A percentile compares a stretch with the other conserved stretches of the same genome.
Conservation (phyloP, 2,329 filamentous ascomycete species). For the Colletotrichum caudatum region DNA sequence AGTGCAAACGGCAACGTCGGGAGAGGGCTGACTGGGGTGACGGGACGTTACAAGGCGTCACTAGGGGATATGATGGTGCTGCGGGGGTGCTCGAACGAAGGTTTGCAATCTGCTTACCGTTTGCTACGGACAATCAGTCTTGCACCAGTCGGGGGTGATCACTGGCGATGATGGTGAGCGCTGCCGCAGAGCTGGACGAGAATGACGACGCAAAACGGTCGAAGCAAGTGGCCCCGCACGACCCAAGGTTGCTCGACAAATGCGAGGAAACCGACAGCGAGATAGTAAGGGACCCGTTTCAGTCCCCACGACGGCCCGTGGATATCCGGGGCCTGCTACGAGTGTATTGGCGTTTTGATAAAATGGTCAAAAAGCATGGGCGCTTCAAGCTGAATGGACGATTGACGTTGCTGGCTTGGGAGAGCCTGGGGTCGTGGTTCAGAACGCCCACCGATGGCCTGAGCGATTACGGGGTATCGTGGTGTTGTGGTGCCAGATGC, state of each 20-base stretch:
- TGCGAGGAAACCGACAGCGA: neutral
- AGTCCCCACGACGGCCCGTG: constrained; percentile 3
- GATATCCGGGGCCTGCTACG: neutral
- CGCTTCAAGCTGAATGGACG: neutral
- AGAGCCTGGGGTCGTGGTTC: neutral
- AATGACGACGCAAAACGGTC: constrained; percentile 4
- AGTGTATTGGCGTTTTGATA: neutral
- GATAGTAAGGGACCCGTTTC: neutral
- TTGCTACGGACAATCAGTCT: neutral
- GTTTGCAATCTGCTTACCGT: constrained; percentile 27
- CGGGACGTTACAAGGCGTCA: neutral
- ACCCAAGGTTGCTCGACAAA: neutral
- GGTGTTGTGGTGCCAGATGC: constrained; percentile 28
- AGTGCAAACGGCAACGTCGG: constrained; percentile 22
- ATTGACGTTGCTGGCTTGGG: neutral
- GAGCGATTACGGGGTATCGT: constrained; percentile 5
- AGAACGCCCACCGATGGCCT: constrained; percentile 4
- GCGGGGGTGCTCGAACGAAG: constrained; percentile 18
- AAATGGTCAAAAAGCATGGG: neutral
- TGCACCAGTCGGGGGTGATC: neutral
- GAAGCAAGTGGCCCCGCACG: neutral
- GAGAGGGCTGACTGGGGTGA: constrained; percentile 8
- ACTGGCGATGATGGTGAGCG: constrained; percentile 11
- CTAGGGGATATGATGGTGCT: constrained; percentile 3
- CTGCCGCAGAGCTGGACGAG: neutral